These are phyloP conservation scores for Globisporangium ultimum DNA, from an alignment of 352 stramenopile genomes.

Conservation along the genomic window DNA sequence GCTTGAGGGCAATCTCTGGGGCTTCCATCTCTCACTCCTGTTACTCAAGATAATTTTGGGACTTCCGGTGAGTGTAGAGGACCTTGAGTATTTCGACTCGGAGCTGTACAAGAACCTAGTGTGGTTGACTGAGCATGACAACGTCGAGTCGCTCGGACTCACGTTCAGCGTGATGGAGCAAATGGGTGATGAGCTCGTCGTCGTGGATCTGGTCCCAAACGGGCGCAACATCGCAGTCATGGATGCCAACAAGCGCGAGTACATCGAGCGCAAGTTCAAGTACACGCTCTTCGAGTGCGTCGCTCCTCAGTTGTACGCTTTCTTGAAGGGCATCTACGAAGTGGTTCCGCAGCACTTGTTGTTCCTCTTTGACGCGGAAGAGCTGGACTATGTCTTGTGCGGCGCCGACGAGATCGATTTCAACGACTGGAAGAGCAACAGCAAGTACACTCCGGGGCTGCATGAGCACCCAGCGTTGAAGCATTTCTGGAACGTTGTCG, in stretches of 20 bases:
- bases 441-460: conserved; percentile 31
- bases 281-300: conserved; percentile 80
- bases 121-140: conserved; percentile 16
- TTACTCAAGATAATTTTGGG: conserved; percentile 1
- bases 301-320: too few species aligned
- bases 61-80: conserved; percentile 39
- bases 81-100: conserved; percentile 68
- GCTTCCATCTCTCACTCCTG: conserved; percentile 78
- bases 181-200: conserved; percentile 29
- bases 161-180: conserved; percentile 19
- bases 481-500: conserved; percentile 69
- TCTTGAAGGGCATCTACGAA: conserved; percentile 59
- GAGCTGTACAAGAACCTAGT: conserved; percentile 21
- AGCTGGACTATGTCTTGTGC: conserved; percentile 89
- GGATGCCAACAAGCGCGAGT: conserved; percentile 84
- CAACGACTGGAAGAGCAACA: conserved; percentile 90
- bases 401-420: conserved; percentile 42
- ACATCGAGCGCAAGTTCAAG: conserved; percentile 78
- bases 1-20: conserved; percentile 87
- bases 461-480: conserved; percentile 15
- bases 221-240: conserved; percentile 36
- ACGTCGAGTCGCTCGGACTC: conserved; percentile 17
- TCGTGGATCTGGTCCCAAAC: conserved; percentile 22
- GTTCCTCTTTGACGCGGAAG: conserved; percentile 91
- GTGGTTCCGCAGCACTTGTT: conserved; percentile 85